Evolutionary conservation across 768 basidiomycete species (phyloP).

Genomic region (Astraeus odoratus): DNA sequence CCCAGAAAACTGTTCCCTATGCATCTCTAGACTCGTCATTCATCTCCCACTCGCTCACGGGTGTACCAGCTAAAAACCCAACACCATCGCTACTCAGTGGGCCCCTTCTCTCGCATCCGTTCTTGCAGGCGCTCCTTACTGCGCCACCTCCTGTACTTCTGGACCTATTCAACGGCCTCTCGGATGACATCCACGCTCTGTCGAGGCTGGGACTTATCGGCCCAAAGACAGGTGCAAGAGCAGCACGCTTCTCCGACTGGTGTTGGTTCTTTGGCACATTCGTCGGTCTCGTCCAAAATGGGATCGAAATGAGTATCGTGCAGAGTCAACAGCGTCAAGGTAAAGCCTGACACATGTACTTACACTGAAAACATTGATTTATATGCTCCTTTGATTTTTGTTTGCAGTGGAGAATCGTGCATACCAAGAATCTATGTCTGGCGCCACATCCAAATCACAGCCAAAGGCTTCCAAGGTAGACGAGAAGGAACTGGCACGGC

Average conservation of each 20-base stretch:
- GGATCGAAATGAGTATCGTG: slow-evolving; percentile 70
- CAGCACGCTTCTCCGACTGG: slow-evolving; percentile 74
- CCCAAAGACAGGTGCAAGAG: slow-evolving; percentile 56
- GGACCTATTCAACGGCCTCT: slow-evolving; percentile 64
- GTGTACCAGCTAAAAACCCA: slow-evolving; percentile 7
- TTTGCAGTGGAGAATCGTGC: slow-evolving; percentile 61
- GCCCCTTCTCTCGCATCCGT: slow-evolving; percentile 41
- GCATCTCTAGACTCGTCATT: slow-evolving; percentile 30
- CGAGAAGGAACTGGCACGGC: slow-evolving; percentile 60
- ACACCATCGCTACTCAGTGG: slow-evolving; percentile 7
- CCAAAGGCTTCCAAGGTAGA: slow-evolving; percentile 52
- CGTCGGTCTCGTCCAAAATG: slow-evolving; percentile 78
- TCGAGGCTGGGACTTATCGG: slow-evolving; percentile 65
- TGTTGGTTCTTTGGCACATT: slow-evolving; percentile 80
- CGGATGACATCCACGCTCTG: slow-evolving; percentile 79
- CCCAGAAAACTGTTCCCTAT: slow-evolving; percentile 63
- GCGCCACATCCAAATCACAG: slow-evolving; percentile 63
- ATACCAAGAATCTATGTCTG: slow-evolving; percentile 67
- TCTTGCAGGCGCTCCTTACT: slow-evolving; percentile 69
- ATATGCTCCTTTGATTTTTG: too few species aligned
- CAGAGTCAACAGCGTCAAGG: slow-evolving; percentile 57
- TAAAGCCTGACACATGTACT: slow-evolving; percentile 14
- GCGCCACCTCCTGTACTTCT: slow-evolving; percentile 79
- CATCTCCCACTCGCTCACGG: slow-evolving; percentile 16
- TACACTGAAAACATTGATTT: neutral